These are phyloP conservation scores for Cyclaneusma minus DNA, from an alignment of 2,329 filamentous ascomycete species.

Conservation along the genomic window DNA sequence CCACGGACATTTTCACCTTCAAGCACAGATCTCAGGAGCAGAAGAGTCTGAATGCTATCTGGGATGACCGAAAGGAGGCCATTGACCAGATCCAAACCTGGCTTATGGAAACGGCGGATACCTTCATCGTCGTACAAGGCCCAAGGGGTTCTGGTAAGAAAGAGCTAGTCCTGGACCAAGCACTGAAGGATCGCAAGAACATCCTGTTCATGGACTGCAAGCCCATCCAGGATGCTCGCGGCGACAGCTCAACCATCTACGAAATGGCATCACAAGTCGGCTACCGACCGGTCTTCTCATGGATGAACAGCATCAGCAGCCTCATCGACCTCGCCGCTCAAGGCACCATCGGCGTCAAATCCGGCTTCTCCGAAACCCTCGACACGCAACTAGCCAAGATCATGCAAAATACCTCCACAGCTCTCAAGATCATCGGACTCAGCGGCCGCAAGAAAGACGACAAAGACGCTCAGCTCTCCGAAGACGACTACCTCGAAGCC, in stretches of 20 bases:
- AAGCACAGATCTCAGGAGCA: constrained; percentile 40
- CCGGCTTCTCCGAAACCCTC: constrained; percentile 83
- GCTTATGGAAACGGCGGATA: constrained; percentile 78
- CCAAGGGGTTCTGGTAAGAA: constrained; percentile 83
- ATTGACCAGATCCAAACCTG: constrained; percentile 73
- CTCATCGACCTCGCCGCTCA: constrained; percentile 86
- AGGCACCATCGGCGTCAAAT: constrained; percentile 85
- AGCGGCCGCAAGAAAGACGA: constrained; percentile 55
- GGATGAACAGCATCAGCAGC: constrained; percentile 89
- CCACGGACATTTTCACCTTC: constrained; percentile 49
- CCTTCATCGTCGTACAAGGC: constrained; percentile 86
- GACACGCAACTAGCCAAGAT: constrained; percentile 86
- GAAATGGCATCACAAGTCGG: constrained; percentile 72
- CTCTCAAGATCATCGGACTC: constrained; percentile 64
- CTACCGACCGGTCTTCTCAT: constrained; percentile 86
- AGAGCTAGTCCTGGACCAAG: constrained; percentile 75
- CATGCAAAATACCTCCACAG: constrained; percentile 64
- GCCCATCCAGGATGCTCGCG: constrained; percentile 76
- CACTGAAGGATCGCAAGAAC: constrained; percentile 58
- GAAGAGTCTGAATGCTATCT: constrained; percentile 63
- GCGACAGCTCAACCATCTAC: constrained; percentile 73
- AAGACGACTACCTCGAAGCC: constrained; percentile 80
- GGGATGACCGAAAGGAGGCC: constrained; percentile 70
- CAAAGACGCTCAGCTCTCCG: constrained; percentile 54
- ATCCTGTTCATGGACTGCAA: constrained; percentile 87